phyloP scores from a whole-genome alignment of 2,329 filamentous ascomycete genomes.

The Aureobasidium sp. region DNA sequence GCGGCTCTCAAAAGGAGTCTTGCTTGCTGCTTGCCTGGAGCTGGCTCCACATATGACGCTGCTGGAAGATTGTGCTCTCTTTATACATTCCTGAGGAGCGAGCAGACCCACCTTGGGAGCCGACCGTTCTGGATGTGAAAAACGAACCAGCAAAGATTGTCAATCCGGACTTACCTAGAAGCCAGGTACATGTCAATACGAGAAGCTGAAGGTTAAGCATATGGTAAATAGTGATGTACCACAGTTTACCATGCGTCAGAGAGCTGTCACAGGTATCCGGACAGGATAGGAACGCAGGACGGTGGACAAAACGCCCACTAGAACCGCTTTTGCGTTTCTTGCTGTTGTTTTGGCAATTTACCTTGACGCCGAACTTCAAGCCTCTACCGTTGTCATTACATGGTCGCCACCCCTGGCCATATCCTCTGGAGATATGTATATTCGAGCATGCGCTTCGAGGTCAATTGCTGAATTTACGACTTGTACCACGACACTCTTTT shows the following conservation, averaged over 20 bases:
- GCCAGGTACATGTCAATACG: too few relatives aligned
- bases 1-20: slow-evolving; percentile 4
- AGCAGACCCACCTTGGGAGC: too few relatives aligned
- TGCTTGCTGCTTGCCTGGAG: slow-evolving; percentile 1
- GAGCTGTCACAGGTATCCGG: not conserved
- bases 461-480: not conserved
- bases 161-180: too few relatives aligned
- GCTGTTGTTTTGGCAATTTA: slow-evolving; percentile 17
- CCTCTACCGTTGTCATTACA: slow-evolving; percentile 17
- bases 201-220: not conserved
- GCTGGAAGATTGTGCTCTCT: not conserved
- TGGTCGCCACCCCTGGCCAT: slow-evolving; percentile 14
- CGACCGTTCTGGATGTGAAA: too few relatives aligned
- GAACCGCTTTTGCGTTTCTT: slow-evolving; percentile 14
- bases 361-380: slow-evolving; percentile 15
- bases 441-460: not conserved
- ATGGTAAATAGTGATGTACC: not conserved
- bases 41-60: not conserved
- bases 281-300: slow-evolving; percentile 11
- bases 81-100: not conserved
- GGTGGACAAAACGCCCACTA: slow-evolving; percentile 7
- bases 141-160: too few relatives aligned
- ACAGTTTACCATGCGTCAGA: not conserved
- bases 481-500: slow-evolving; percentile 9
- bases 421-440: slow-evolving; percentile 12